A percentile compares a stretch with the other conserved stretches of the same genome.
phyloP scores from a whole-genome alignment of 2,329 filamentous ascomycete species.

The Fusarium vanettenii region DNA sequence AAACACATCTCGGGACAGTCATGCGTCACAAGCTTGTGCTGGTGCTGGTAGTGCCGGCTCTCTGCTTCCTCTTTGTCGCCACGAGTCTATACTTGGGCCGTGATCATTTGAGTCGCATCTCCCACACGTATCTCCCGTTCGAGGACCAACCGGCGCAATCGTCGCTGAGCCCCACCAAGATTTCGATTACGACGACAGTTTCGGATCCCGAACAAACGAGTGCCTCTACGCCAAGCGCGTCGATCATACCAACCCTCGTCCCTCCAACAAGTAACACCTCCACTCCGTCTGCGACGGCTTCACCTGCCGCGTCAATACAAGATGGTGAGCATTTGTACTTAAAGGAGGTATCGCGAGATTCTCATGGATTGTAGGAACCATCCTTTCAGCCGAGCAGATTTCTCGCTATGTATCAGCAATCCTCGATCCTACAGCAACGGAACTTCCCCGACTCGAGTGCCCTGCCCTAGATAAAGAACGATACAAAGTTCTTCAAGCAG shows the following conservation, averaged over 20 bases:
- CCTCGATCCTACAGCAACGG: constrained; percentile 39
- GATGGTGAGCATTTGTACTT: background rate
- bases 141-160: background rate
- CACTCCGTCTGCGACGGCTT: background rate
- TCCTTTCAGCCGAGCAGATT: background rate
- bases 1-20: background rate
- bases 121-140: constrained; percentile 11
- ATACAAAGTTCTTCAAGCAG: constrained; percentile 36
- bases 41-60: constrained; percentile 19
- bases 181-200: background rate
- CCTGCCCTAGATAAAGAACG: constrained; percentile 35
- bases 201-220: background rate
- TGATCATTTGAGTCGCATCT: constrained; percentile 16
- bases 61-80: constrained; percentile 27
- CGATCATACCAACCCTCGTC: background rate
- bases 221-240: background rate
- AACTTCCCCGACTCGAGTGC: constrained; percentile 43
- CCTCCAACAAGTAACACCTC: background rate
- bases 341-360: background rate
- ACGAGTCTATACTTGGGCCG: constrained; percentile 35
- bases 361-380: background rate
- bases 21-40: constrained; percentile 28
- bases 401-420: constrained; percentile 39
- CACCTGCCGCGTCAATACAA: background rate
- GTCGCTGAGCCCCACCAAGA: background rate